Evolutionary conservation across 192 early-diverging fungal genomes (phyloP), one percentile per base, ranked within the genome.

Genomic region (Coemansia sp.): DNA sequence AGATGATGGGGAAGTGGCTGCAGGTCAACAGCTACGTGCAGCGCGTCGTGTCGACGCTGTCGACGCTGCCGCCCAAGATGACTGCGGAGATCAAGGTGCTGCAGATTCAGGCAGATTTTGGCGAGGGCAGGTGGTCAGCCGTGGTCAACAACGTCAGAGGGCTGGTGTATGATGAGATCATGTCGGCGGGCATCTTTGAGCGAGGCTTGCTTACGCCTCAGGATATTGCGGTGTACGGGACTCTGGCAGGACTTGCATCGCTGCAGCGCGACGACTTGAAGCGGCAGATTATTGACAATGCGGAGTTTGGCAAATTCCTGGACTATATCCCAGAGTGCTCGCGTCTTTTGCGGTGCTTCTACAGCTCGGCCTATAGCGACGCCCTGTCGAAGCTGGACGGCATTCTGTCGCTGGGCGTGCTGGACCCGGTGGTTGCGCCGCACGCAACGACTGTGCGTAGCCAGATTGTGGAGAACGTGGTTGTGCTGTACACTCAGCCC

Each of bases 171-270:
- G 70, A 69, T 55, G 30, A 20, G 0, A 3, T 62, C 11, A 35
- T 20, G n/a, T 27, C 56, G 11, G 8, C 63, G 0, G 64, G 55
- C 4, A 22, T 79, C 10, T 64, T 74, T 24, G 66, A 47, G 12
- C 50, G 49, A 20, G 64, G 71, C 4, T 37, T 59, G 7, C 40
- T 77, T 5, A 45, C 71, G 4, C 43, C 71, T 2, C 62, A 58
- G 35, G 80, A 83, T 43, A 43, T 83, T 55, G 80, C 80, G 32
- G 62, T 83, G 8, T 83, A 83, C 45, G 80, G 75, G 0, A 67
- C 80, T 13, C 61, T 83, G 55, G 64, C 75, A 0, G 80, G 72
- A 3, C 69, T 83, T 29, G 76, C 73, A 3, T 39, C 52, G 41
- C 56, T 72, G 18, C 37, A 40, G 8, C 71, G 80, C 41, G 67